Conservation (phyloP, 2,329 filamentous ascomycete genomes). For the Penicillium verrucosum region DNA sequence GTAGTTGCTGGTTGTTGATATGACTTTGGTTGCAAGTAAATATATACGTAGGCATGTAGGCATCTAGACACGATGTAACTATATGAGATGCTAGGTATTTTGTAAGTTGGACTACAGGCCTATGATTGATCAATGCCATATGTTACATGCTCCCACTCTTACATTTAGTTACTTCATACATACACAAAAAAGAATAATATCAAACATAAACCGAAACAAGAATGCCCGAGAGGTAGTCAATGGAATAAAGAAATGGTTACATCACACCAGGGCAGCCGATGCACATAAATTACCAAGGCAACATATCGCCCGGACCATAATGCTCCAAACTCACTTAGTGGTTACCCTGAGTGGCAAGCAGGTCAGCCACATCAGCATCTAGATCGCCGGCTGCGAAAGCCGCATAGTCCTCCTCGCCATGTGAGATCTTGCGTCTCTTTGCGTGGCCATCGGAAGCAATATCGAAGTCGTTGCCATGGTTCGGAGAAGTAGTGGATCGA, state of each 20-base stretch:
- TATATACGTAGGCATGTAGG: neutral
- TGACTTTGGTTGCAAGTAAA: neutral
- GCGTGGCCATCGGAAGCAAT: slow-evolving; percentile 31
- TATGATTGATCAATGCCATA: neutral
- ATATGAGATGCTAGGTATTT: neutral
- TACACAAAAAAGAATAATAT: neutral
- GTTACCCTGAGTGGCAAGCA: slow-evolving; percentile 50
- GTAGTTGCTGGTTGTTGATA: neutral
- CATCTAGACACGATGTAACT: neutral
- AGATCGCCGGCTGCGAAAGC: slow-evolving; percentile 54
- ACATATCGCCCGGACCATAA: neutral
- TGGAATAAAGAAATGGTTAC: neutral
- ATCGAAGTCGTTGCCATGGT: slow-evolving; percentile 23
- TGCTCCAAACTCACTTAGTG: slow-evolving; percentile 6
- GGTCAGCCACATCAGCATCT: slow-evolving; percentile 60
- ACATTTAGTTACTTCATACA: neutral
- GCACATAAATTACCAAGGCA: neutral
- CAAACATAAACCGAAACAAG: neutral
- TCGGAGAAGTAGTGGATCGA: slow-evolving; percentile 4
- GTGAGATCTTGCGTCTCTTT: slow-evolving; percentile 51
- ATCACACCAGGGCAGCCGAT: neutral
- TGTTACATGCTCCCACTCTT: neutral
- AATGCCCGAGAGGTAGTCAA: neutral
- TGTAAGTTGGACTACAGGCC: neutral
- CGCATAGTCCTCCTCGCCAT: slow-evolving; percentile 43